Evolutionary conservation across 192 early-diverging fungal species (phyloP), one percentile per base, ranked within the genome.

Genomic region (Polychytrium aggregatum): DNA sequence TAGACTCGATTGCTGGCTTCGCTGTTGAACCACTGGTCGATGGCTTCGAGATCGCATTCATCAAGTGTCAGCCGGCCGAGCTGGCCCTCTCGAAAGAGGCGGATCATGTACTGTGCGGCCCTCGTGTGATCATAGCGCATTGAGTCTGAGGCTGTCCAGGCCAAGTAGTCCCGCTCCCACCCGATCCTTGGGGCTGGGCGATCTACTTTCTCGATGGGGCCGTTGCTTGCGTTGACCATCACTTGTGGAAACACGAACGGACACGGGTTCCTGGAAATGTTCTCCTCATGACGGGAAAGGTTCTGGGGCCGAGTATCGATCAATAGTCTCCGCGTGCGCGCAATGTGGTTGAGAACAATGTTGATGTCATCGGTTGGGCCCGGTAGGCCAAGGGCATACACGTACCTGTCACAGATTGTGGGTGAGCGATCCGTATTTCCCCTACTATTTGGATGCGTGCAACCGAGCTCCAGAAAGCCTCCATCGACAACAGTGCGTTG

Each of bases 51-150:
- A 21, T 51, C 43, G 40, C 64, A 67, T 18, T 92, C 86, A 56
- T 97, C 94, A 70, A 95, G 63, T 2, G 87, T 91, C 39, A 83
- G 60, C 4, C 50, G 65, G 0, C 94, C 94, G 34, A 92, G 69
- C 51, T 70, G 77, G 18, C 94, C 94, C 18, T 78, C 55, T n/a
- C 91, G 82, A 71, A 81, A 97, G 34, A 82, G 64, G 28, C 80
- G 71, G 8, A 94, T 43, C 62, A 92, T 77, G 45, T 77, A 80
- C 26, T 71, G 70, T 0, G 86, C 75, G 0, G 88, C 83, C 46
- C n/a, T n/a, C n/a, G n/a, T n/a, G n/a, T 70, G 66, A 20, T 76
- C 70, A 3, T 71, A 31, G 49, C 92, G 83, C 20, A 68, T n/a
- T n/a, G n/a, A 59, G 36, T 81, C 74, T 3, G 83, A 79, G 33